Evolutionary conservation across 768 basidiomycete genomes (phyloP), one percentile per base, ranked within the genome.

Genomic region (Jaapia argillacea): DNA sequence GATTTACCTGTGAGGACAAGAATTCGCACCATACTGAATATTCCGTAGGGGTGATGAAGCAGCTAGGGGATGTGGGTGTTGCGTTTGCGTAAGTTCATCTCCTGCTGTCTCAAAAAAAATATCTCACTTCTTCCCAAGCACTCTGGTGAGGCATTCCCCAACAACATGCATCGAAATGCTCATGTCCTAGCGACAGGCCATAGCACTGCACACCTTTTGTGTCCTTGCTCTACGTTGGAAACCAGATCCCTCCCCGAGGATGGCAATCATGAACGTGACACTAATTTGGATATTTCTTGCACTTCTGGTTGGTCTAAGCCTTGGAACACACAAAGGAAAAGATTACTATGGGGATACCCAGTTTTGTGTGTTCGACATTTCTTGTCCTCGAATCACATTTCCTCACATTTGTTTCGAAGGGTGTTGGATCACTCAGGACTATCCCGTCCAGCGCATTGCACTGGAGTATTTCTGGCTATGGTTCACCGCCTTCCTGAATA

Each of bases 391-490:
- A 10, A 12, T 33, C n/a, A 28, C 31, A 27, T 21, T 48, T 36
- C 12, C 4, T 24, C 4, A 20, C 6, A 23, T 47, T 14, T 24
- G 33, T 14, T 18, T 10, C n/a, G 3, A 47, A 73, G 72, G 73
- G 75, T 75, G 75, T 48, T 76, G 75, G 74, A 74, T 76, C 33
- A 45, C 49, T 3, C 28, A 51, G 3, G 45, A 56, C 0, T 71
- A 59, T 48, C 46, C 45, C 12, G 52, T 53, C 4, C 66, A 73
- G 46, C 61, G 61, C 38, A 67, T 74, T 10, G 63, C 63, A 6
- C 61, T 72, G 3, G 74, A 74, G 45, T 76, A 74, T 45, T 43
- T 71, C n/a, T 75, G 72, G 70, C 56, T 74, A 33, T 77, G 75
- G 74, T 42, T 68, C 4, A 57, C 72, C 0, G 69, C 64, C 2